phyloP scores from a whole-genome alignment of 352 stramenopile species.

The Poterioochromonas sp. region DNA sequence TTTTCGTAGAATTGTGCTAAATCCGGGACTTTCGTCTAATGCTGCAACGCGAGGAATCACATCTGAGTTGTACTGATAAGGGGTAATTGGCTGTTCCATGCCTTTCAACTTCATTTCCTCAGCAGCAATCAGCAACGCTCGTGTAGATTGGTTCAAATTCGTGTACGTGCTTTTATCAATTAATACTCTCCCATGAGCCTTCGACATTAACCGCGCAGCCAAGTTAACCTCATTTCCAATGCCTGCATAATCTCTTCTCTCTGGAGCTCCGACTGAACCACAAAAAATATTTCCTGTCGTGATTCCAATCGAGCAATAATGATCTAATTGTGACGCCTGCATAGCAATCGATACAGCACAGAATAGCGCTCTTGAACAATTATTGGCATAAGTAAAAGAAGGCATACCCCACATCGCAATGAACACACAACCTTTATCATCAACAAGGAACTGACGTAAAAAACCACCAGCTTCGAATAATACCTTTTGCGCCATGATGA shows the following conservation, averaged over 20 bases:
- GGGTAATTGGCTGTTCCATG: background rate
- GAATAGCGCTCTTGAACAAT: constrained; percentile 24
- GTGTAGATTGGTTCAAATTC: background rate
- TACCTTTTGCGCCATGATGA: constrained; percentile 24
- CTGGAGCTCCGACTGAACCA: constrained; percentile 29
- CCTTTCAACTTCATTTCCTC: constrained; percentile 25
- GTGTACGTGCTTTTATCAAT: constrained; percentile 10
- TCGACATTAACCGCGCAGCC: constrained; percentile 29
- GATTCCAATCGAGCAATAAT: background rate
- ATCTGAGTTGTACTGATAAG: constrained; percentile 3
- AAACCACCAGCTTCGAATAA: constrained; percentile 4
- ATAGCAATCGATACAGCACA: constrained; percentile 5
- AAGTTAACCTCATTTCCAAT: constrained; percentile 33
- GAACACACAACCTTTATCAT: constrained; percentile 35
- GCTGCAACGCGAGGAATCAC: background rate
- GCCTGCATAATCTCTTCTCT: constrained; percentile 24
- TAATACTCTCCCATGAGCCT: constrained; percentile 21
- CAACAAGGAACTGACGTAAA: constrained; percentile 35
- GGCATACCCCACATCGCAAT: constrained; percentile 33
- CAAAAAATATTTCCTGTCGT: constrained; percentile 34
- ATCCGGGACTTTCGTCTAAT: constrained; percentile 3
- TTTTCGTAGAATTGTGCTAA: background rate
- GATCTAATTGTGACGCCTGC: background rate
- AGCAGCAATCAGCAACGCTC: background rate
- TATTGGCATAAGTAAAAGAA: constrained; percentile 32